phyloP scores from a whole-genome alignment of 2,329 filamentous ascomycete species.

The Clonostachys byssicola region DNA sequence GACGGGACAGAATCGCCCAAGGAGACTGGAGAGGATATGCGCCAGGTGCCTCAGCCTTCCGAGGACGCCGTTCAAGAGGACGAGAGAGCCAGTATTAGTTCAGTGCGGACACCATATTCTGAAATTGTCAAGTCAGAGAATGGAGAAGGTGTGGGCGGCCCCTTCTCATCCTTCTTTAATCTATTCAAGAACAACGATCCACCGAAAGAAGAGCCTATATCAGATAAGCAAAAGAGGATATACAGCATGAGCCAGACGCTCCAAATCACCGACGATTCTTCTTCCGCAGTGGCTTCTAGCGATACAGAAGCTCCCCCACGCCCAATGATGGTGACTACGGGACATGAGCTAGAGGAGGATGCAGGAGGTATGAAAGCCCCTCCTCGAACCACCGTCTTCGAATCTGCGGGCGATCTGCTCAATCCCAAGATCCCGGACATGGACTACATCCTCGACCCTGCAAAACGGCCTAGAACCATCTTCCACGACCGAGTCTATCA shows the following conservation, averaged over 20 bases:
- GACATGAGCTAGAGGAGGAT: slow-evolving; percentile 41
- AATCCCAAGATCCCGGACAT: slow-evolving; percentile 81
- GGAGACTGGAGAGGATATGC: slow-evolving; percentile 24
- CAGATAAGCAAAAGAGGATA: slow-evolving; percentile 63
- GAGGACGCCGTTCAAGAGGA: slow-evolving; percentile 64
- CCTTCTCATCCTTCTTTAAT: slow-evolving; percentile 63
- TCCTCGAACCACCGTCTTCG: slow-evolving; percentile 88
- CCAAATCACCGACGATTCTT: slow-evolving; percentile 1
- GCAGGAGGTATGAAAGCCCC: slow-evolving; percentile 58
- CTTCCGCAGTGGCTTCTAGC: background rate
- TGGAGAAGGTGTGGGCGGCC: slow-evolving; percentile 30
- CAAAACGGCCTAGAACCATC: slow-evolving; percentile 79
- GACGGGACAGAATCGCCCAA: slow-evolving; percentile 27
- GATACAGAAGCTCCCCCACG: background rate
- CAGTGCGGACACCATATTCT: slow-evolving; percentile 25
- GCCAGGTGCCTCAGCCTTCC: slow-evolving; percentile 67
- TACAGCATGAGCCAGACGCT: slow-evolving; percentile 77
- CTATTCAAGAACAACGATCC: slow-evolving; percentile 63
- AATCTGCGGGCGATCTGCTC: slow-evolving; percentile 88
- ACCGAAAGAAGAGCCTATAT: slow-evolving; percentile 41
- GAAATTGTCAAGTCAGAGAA: slow-evolving; percentile 13
- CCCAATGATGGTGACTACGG: slow-evolving; percentile 38
- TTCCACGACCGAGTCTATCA: slow-evolving; percentile 97
- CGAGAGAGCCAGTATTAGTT: slow-evolving; percentile 52
- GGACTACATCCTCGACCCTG: slow-evolving; percentile 80